Evolutionary conservation across 2,329 filamentous ascomycete genomes (phyloP), one percentile per base, ranked within the genome.

Genomic region (Cylindrodendrum hubeiense): DNA sequence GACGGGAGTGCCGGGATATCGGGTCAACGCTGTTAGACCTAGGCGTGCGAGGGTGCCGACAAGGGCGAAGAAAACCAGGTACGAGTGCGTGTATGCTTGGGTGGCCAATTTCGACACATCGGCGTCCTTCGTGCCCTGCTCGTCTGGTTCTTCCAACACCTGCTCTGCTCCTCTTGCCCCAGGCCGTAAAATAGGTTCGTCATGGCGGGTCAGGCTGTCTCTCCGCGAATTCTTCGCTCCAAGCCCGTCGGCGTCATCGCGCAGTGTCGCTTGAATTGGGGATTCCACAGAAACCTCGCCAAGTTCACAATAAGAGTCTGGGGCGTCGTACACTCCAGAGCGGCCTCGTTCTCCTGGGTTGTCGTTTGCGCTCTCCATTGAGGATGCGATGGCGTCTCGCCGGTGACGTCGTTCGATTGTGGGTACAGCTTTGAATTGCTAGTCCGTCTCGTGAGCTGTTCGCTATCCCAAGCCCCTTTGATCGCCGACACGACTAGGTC

Each of bases 61-160:
- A 19, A 98, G 86, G 19, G 95, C 90, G 79, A 97, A 98, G 75
- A 98, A 85, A 63, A 97, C 84, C 24, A 98, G 87, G 78, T 97
- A 93, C 1, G 93, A 94, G 65, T 94, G 76, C 2, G 90, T 94
- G 79, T 94, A 93, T 65, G 91, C 71, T 72, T 89, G 81, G 2
- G 88, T 91, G 9, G 83, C 83, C 28, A 83, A 74, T 61, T 79
- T 82, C 2, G 89, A 90, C 24, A 85, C 78, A 2, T 50, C 60
- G 4, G 54, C 43, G 12, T 55, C 50, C 5, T 65, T 24, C 13
- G 51, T 39, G 3, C 60, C 65, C 19, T 67, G 44, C 28, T 62
- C 52, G 26, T 54, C 26, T 26, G 46, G 66, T 17, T 68, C 65
- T 34, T 61, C 70, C 65, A 66, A 60, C 12, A n/a, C 44, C 7